Evolutionary conservation across 2,329 filamentous ascomycete genomes (phyloP), one percentile per base, ranked within the genome.

Genomic region (Alternaria tenuissima): DNA sequence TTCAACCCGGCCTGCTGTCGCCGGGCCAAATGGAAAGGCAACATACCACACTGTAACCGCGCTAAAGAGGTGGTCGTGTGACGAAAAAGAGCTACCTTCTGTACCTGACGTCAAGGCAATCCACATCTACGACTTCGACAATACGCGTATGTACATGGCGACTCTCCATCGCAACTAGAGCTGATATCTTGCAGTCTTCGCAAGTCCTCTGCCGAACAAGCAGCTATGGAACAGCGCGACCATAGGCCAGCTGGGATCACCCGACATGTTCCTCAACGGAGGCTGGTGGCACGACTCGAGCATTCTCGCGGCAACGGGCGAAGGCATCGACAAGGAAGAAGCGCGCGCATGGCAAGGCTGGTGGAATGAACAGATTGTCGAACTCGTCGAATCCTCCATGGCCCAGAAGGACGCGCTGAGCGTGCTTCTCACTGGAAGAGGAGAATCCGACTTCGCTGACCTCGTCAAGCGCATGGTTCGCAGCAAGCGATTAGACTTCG

Each of bases 41-140:
- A 68, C 66, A 41, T 70, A 71, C 34, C 76, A 79, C 62, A 96
- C 92, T 1, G 79, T 91, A 61, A 96, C 92, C 16, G 87, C 90
- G 42, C 81, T 97, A 64, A 90, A 89, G 78, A 85, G 94, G 68
- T 97, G 94, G 94, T 96, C 92, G 41, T 88, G 93, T 68, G 82
- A 89, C 62, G 88, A 89, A 73, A 90, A 88, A 74, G 86, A 89
- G 62, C 83, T 95, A 34, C 92, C 93, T 87, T 86, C 87, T 32
- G 84, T 88, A 11, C 84, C 90, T 42, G 83, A 87, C 56, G 90
- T 98, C 79, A 92, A 88, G 76, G 82, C 88, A 8, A 88, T 99
- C 53, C 94, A 98, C 76, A 87, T 99, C 68, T 98, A 98, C 81
- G 95, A 99, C 79, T 99, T 98, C 78, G 95, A 99, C 80, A 98